These are phyloP conservation scores for Acer saccharum DNA, from an alignment of 345 rosid genomes.

Conservation along the genomic window DNA sequence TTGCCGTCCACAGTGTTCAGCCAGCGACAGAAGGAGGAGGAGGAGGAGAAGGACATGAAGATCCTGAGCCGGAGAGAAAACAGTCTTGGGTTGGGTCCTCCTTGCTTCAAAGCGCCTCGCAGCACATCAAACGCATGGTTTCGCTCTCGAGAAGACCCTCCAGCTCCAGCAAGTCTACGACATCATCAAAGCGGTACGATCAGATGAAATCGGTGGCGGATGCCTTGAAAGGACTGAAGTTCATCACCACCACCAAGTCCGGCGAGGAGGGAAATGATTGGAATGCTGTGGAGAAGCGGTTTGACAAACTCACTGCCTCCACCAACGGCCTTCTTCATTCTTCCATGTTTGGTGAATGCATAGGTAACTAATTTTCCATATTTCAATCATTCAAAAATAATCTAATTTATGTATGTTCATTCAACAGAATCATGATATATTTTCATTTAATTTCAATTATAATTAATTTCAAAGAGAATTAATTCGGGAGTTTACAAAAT, in stretches of 20 bases:
- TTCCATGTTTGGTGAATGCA: slow-evolving; percentile 77
- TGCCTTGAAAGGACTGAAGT: slow-evolving; percentile 83
- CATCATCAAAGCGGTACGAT: slow-evolving; percentile 45
- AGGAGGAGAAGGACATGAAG: slow-evolving; percentile 38
- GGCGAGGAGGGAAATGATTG: slow-evolving; percentile 48
- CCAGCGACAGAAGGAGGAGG: slow-evolving; percentile 9
- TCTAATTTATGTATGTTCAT: neutral
- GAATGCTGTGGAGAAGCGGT: slow-evolving; percentile 69
- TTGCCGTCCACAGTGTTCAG: slow-evolving; percentile 85
- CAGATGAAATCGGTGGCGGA: slow-evolving; percentile 69
- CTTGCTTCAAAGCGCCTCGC: slow-evolving; percentile 62
- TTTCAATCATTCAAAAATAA: too few relatives aligned
- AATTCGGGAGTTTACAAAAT: too few relatives aligned
- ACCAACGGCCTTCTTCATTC: slow-evolving; percentile 57
- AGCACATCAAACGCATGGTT: slow-evolving; percentile 52
- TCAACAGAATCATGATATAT: neutral
- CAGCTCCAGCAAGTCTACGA: slow-evolving; percentile 3
- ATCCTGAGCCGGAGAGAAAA: slow-evolving; percentile 64
- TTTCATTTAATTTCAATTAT: too few relatives aligned
- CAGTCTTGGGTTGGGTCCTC: slow-evolving; percentile 32
- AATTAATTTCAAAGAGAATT: too few relatives aligned
- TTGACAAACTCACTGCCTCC: slow-evolving; percentile 51
- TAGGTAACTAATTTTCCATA: slow-evolving; percentile 41
- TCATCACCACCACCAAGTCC: slow-evolving; percentile 63
- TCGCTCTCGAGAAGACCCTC: slow-evolving; percentile 36